phyloP scores from a whole-genome alignment of 495 filamentous ascomycete species.

The Xylaria curta region DNA sequence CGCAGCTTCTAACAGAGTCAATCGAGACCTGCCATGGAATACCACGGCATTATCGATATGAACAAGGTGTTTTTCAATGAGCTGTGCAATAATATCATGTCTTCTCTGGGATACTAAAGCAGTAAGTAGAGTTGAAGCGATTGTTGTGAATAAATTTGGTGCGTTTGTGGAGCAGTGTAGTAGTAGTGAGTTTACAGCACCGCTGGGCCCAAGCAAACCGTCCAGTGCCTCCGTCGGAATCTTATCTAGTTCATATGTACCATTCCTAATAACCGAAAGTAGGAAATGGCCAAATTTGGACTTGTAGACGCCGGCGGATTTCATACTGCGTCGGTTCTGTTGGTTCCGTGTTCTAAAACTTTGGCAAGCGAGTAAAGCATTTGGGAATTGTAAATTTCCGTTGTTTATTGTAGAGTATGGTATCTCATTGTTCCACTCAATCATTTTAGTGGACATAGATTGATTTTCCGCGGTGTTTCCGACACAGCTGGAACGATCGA shows the following conservation, averaged over 20 bases:
- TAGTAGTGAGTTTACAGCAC: not conserved
- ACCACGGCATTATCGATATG: not conserved
- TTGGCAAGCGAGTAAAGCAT: not conserved
- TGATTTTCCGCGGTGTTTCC: not conserved
- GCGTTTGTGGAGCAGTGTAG: not conserved
- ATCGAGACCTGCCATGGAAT: not conserved
- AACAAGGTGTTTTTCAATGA: not conserved
- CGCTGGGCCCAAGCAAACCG: not conserved
- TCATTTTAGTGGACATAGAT: not conserved
- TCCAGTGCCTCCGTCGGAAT: not conserved
- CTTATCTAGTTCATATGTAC: not conserved
- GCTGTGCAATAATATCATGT: not conserved
- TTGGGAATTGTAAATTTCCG: not conserved
- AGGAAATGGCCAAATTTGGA: not conserved
- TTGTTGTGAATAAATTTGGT: not conserved
- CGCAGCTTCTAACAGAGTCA: not conserved
- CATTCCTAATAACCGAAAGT: not conserved
- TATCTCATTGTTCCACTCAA: not conserved
- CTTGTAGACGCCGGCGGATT: not conserved
- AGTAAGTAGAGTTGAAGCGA: not conserved
- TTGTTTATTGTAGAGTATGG: not conserved
- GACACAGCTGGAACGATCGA: not conserved
- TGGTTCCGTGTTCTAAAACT: not conserved
- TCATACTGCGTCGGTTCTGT: not conserved
- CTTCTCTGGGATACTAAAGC: not conserved